Evolutionary conservation across 169 alveolate species (phyloP).

Genomic region (Plasmodium gaboni): DNA sequence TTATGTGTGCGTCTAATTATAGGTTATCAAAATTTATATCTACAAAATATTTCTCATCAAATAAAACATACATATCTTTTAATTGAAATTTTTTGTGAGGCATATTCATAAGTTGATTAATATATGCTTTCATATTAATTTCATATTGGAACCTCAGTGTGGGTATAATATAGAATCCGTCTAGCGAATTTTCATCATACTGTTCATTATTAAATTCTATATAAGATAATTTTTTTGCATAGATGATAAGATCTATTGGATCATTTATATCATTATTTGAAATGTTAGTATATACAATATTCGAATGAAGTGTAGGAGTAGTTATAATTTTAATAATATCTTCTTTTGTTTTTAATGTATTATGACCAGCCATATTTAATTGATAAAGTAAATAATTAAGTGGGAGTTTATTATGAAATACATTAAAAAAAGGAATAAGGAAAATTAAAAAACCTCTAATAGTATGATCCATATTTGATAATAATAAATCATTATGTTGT

Average conservation of each 20-base stretch:
- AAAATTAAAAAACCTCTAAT: slow-evolving; percentile 57
- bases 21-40: slow-evolving; percentile 25
- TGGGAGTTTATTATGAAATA: slow-evolving; percentile 64
- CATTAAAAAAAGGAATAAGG: slow-evolving; percentile 46
- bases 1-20: background rate
- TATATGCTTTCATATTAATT: slow-evolving; percentile 26
- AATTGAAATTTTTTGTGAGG: slow-evolving; percentile 23
- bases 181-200: slow-evolving; percentile 39
- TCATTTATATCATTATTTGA: slow-evolving; percentile 10
- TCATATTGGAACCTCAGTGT: slow-evolving; percentile 48
- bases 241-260: slow-evolving; percentile 27
- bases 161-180: slow-evolving; percentile 47
- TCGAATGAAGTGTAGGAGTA: slow-evolving; percentile 21
- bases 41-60: slow-evolving; percentile 45
- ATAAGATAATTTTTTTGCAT: slow-evolving; percentile 51
- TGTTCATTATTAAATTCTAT: slow-evolving; percentile 47
- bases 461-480: slow-evolving; percentile 47
- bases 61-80: slow-evolving; percentile 37
- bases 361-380: slow-evolving; percentile 21
- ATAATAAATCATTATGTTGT: slow-evolving; percentile 59
- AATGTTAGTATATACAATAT: slow-evolving; percentile 9
- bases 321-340: slow-evolving; percentile 31
- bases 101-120: slow-evolving; percentile 11
- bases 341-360: slow-evolving; percentile 36
- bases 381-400: slow-evolving; percentile 31